phyloP scores from a whole-genome alignment of 2,329 filamentous ascomycete species.

The Mycosphaerella sp. region DNA sequence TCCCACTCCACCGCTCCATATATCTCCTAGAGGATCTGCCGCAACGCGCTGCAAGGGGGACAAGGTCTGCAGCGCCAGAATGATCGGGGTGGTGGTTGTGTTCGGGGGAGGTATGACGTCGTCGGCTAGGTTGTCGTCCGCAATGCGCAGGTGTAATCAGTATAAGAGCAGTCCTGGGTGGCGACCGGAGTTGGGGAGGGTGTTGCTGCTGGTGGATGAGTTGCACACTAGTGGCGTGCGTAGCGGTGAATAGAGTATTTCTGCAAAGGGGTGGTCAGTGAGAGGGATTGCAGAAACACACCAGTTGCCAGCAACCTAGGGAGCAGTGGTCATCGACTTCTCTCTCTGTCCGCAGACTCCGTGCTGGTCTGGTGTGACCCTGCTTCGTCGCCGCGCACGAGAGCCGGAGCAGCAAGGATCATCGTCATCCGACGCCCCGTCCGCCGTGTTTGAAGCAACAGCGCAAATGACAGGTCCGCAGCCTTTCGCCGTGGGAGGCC shows the following conservation, averaged over 20 bases:
- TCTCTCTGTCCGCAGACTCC: background rate
- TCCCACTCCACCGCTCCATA: constrained; percentile 15
- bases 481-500: background rate
- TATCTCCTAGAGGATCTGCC: constrained; percentile 2
- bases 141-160: constrained; percentile 2
- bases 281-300: background rate
- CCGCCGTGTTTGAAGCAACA: background rate
- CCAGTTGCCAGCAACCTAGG: background rate
- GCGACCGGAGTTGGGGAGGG: constrained; percentile 4
- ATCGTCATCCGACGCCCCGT: background rate
- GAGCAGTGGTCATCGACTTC: constrained; percentile 6
- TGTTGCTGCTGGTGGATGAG: background rate
- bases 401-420: constrained; percentile 13
- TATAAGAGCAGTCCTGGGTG: constrained; percentile 6
- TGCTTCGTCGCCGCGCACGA: background rate
- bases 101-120: constrained; percentile 9
- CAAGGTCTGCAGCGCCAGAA: background rate
- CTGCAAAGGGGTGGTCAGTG: background rate
- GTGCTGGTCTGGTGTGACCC: background rate
- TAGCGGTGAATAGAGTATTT: background rate
- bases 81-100: constrained; percentile 1
- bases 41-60: background rate
- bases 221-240: constrained; percentile 8
- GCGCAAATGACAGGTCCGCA: background rate
- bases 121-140: constrained; percentile 3